A percentile compares a stretch with the other conserved stretches of the same genome.
These are phyloP conservation scores for Tricholoma hemisulphureum DNA, from an alignment of 768 basidiomycete genomes.

Conservation along the genomic window DNA sequence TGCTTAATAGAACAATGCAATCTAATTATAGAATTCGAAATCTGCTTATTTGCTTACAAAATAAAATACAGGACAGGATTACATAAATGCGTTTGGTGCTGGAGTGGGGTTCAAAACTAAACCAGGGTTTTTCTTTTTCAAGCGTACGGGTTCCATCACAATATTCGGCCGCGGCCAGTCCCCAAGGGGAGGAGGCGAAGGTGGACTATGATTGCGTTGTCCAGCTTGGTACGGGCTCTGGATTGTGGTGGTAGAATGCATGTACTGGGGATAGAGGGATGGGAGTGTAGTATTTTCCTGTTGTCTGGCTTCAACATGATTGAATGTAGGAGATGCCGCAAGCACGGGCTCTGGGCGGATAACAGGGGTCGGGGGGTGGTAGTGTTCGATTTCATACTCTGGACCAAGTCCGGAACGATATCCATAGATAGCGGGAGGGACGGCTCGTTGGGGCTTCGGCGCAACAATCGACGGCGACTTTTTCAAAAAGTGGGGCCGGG, in stretches of 20 bases:
- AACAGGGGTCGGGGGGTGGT: slow-evolving; percentile 26
- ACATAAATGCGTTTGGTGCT: background rate
- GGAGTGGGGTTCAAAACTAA: background rate
- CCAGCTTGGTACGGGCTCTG: slow-evolving; percentile 18
- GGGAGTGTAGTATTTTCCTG: slow-evolving; percentile 10
- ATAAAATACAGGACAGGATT: background rate
- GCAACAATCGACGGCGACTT: slow-evolving; percentile 42
- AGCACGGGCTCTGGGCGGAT: slow-evolving; percentile 14
- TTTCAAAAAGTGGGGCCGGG: slow-evolving; percentile 34
- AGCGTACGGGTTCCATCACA: slow-evolving; percentile 28
- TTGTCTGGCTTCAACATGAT: background rate
- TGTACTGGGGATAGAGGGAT: slow-evolving; percentile 34
- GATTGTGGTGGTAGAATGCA: slow-evolving; percentile 18
- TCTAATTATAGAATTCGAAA: background rate
- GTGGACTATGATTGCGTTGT: slow-evolving; percentile 18
- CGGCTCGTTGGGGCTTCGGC: slow-evolving; percentile 41
- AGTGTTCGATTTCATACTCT: slow-evolving; percentile 51
- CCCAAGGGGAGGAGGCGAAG: slow-evolving; percentile 47
- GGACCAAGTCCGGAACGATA: slow-evolving; percentile 39
- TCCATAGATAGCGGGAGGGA: slow-evolving; percentile 34
- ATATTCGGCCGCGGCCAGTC: slow-evolving; percentile 54
- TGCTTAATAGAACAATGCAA: slow-evolving; percentile 3
- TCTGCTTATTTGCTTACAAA: background rate
- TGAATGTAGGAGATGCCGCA: background rate
- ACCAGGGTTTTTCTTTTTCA: slow-evolving; percentile 26